Evolutionary conservation across 139 green algal genomes (phyloP), one percentile per base, ranked within the genome.

Genomic region (Chlorella sp.): DNA sequence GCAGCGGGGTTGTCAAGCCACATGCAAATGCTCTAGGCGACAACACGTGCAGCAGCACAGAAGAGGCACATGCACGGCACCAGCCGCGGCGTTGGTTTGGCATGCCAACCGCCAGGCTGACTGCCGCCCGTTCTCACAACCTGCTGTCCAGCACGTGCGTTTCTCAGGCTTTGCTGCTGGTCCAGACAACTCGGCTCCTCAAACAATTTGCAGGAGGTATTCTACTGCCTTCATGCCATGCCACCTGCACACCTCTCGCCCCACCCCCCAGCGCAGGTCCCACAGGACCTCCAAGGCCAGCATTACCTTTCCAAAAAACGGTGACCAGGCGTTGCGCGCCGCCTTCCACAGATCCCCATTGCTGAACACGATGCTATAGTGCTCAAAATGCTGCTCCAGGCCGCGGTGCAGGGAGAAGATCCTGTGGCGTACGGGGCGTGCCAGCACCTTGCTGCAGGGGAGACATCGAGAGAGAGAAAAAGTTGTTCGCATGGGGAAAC

Each of bases 341-440:
- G 37, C 61, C 61, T 79, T 78, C 83, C 83, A 87, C 21, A 73
- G 34, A 24, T 48, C 60, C 14, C 26, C 24, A 30, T 78, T 87
- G 83, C 39, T 60, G 39, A 87, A 87, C 61, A 87, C 83, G 24
- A 87, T 40, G 61, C 60, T 79, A 61, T 40, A n/a, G 0, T 16
- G 21, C 14, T 87, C 83, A 3, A 69, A 78, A 19, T 28, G 16
- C 34, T 36, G 61, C 34, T 87, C 48, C 61, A 64, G 36, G 24
- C 83, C 83, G 34, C 2, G 32, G 61, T 87, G 83, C 83, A 87
- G 37, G 21, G 83, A 87, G 83, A 28, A 77, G 83, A 87, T 79
- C 9, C 7, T 39, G 83, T 87, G 83, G 26, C 83, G 83, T 12
- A 0, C 1, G 28, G 83, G 83, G 32, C 60, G 37, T 9, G 40